Percentiles rank a stretch among this genome's conserved stretches.
These are phyloP conservation scores for Flueggea neowawraea DNA, from an alignment of 441 rosid genomes.

Conservation along the genomic window DNA sequence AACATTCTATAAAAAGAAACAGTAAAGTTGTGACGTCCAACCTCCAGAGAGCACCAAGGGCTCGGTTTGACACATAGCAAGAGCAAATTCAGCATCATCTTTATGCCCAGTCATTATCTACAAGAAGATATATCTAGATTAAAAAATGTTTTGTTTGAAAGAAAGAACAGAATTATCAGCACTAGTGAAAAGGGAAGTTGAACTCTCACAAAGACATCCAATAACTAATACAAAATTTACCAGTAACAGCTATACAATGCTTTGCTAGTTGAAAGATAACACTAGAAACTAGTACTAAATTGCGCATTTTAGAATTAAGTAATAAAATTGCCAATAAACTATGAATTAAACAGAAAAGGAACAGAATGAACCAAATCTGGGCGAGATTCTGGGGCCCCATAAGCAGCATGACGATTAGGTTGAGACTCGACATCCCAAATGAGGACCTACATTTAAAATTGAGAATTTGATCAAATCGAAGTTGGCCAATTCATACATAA, in stretches of 20 bases:
- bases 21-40: constrained; percentile 19
- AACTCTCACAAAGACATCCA: not conserved
- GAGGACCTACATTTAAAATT: constrained; percentile 58
- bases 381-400: constrained; percentile 83
- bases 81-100: constrained; percentile 99
- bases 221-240: not conserved
- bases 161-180: not conserved
- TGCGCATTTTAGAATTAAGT: not conserved
- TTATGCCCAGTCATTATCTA: constrained; percentile 97
- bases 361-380: constrained; percentile 78
- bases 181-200: not conserved
- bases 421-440: constrained; percentile 99
- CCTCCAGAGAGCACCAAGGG: constrained; percentile 99
- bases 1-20: not conserved
- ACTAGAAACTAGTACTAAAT: not conserved
- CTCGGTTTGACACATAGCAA: constrained; percentile 96
- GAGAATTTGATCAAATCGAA: not conserved
- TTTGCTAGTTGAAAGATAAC: not conserved
- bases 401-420: constrained; percentile 96
- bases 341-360: not conserved
- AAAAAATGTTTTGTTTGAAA: constrained; percentile 6
- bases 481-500: not conserved
- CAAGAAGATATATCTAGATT: constrained; percentile 17
- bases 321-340: not conserved
- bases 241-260: not conserved